Evolutionary conservation across 306 rosid genomes (phyloP).

Genomic region (Pterocarpus santalinus): DNA sequence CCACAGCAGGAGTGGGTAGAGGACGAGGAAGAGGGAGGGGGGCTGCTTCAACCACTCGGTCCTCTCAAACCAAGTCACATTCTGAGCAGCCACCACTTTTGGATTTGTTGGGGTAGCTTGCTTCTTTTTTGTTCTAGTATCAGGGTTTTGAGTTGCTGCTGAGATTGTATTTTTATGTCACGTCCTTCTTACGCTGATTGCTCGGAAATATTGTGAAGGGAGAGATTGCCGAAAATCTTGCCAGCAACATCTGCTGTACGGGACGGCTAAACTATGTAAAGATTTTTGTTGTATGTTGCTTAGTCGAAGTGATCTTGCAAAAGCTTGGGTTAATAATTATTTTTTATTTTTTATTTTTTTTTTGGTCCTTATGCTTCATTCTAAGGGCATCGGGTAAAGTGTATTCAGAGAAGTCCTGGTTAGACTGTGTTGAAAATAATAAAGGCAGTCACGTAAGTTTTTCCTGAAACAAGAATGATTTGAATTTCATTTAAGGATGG

Average conservation of each 20-base stretch:
- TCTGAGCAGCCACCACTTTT: slow-evolving; percentile 81
- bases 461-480: slow-evolving; percentile 30
- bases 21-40: slow-evolving; percentile 95
- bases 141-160: slow-evolving; percentile 41
- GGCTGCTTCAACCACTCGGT: slow-evolving; percentile 53
- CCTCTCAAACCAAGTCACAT: slow-evolving; percentile 64
- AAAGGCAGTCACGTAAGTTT: slow-evolving; percentile 47
- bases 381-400: slow-evolving; percentile 53
- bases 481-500: slow-evolving; percentile 21
- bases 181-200: slow-evolving; percentile 50
- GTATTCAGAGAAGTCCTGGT: slow-evolving; percentile 65
- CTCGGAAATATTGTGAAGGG: slow-evolving; percentile 53
- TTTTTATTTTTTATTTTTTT: neutral
- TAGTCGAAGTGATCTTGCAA: slow-evolving; percentile 56
- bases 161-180: slow-evolving; percentile 54
- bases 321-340: slow-evolving; percentile 51
- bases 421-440: slow-evolving; percentile 63
- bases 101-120: slow-evolving; percentile 78
- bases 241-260: slow-evolving; percentile 48
- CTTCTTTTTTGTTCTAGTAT: slow-evolving; percentile 31
- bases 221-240: slow-evolving; percentile 40
- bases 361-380: slow-evolving; percentile 47
- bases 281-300: slow-evolving; percentile 60
- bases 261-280: slow-evolving; percentile 54
- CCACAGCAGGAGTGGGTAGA: slow-evolving; percentile 68